Evolutionary conservation across 1,139 yeast species (phyloP), one percentile per base, ranked within the genome.

Genomic region (Candida sp.): DNA sequence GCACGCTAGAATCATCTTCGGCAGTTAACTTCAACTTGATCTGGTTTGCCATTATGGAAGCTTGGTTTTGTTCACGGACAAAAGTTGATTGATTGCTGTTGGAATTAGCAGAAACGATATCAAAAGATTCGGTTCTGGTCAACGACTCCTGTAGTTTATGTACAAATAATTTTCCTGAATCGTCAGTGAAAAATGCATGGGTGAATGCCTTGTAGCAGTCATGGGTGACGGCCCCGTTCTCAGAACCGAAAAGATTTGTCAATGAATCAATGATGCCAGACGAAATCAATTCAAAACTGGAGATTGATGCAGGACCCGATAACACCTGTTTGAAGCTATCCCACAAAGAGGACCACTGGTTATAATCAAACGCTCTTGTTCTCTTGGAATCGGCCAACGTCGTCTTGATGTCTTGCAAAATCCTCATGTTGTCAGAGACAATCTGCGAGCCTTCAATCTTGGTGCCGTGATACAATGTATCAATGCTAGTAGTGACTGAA

Each of bases 121-220:
- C 91, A 67, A 91, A 90, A 0, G 88, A 76, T 65, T 92, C 98
- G 0, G 86, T 77, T 57, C 97, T 77, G 1, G 90, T 84, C 41
- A 92, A 70, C 0, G 91, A 84, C 52, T 90, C 94, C 59, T 91
- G 96, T 26, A 91, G 70, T 54, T 86, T 83, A 85, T 71, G 31
- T 67, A 63, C 32, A 66, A 73, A 49, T 8, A 54, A 42, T 26
- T 49, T 46, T 2, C 68, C 59, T 7, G 66, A 66, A 2, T 58
- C 53, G 8, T 62, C 58, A 25, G 51, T 51, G 50, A 65, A 72
- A 56, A 89, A 88, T 0, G 76, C 76, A 3, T 69, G 58, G 27
- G 80, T 62, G 58, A 90, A 86, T 2, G 84, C 68, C 28, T 61
- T 66, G 52, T 75, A 72, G 48, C 81, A 71, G n/a, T 60, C 57